Conservation (phyloP, 164 flowering plant species). For the Aristolochia fimbriata region DNA sequence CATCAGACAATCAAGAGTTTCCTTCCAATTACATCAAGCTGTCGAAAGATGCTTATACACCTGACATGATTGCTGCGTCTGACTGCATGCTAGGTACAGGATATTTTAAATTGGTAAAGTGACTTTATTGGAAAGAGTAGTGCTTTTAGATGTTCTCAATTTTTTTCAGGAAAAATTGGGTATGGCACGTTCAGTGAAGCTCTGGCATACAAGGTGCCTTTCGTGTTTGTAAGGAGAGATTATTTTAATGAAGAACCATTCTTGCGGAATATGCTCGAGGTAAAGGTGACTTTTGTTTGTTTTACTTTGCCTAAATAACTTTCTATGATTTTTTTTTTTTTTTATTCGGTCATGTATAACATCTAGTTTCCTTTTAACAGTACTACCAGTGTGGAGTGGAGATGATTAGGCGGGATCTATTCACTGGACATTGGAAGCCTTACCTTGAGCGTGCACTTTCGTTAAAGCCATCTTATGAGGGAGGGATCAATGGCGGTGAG, state of each 20-base stretch:
- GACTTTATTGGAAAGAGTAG: too few relatives aligned
- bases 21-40: constrained; percentile 84
- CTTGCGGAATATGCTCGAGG: constrained; percentile 98
- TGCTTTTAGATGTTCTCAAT: background rate
- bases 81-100: constrained; percentile 94
- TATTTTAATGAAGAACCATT: constrained; percentile 97
- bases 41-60: constrained; percentile 84
- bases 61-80: constrained; percentile 91
- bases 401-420: constrained; percentile 94
- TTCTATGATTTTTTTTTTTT: background rate
- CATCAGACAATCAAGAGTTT: constrained; percentile 69
- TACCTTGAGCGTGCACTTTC: constrained; percentile 88
- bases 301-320: constrained; percentile 2
- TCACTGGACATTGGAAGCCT: constrained; percentile 87
- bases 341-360: background rate
- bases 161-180: constrained; percentile 83
- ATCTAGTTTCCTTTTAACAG: constrained; percentile 23
- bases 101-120: constrained; percentile 2
- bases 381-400: constrained; percentile 88
- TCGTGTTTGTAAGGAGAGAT: constrained; percentile 93
- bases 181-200: constrained; percentile 97
- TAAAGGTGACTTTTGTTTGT: constrained; percentile 10
- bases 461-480: constrained; percentile 85
- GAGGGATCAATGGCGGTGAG: constrained; percentile 93
- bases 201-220: constrained; percentile 81